These are phyloP conservation scores for Nicotiana paniculata DNA, from an alignment of 257 asterid species.

Conservation along the genomic window DNA sequence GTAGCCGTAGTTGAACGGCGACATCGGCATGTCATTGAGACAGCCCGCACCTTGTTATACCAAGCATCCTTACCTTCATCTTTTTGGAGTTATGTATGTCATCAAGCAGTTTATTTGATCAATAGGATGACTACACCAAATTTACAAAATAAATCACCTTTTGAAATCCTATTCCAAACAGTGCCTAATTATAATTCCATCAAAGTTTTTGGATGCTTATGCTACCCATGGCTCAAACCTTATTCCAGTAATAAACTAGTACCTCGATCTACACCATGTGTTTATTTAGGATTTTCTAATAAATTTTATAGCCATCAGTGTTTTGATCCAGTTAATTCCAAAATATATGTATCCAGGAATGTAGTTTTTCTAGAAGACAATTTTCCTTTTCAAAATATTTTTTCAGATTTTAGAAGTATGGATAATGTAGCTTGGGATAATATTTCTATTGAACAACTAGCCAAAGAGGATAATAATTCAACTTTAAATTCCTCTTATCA, in stretches of 20 bases:
- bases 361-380: neutral
- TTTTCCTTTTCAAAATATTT: neutral
- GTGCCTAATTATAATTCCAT: no score
- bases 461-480: neutral
- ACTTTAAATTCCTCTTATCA: no score
- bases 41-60: neutral
- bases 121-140: no score
- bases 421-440: neutral
- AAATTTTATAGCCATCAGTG: no score
- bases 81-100: neutral
- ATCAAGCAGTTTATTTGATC: neutral
- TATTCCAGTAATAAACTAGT: neutral
- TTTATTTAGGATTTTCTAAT: no score
- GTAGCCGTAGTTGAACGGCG: neutral
- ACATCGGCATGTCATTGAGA: neutral
- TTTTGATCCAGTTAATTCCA: no score
- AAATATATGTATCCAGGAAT: neutral
- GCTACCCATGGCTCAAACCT: no score
- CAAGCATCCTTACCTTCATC: neutral
- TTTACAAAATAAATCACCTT: no score
- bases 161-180: no score
- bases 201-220: no score
- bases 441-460: no score
- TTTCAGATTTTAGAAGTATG: neutral
- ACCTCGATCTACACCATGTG: neutral